Conservation (phyloP, 352 stramenopile genomes). For the Globisporangium ultimum region DNA sequence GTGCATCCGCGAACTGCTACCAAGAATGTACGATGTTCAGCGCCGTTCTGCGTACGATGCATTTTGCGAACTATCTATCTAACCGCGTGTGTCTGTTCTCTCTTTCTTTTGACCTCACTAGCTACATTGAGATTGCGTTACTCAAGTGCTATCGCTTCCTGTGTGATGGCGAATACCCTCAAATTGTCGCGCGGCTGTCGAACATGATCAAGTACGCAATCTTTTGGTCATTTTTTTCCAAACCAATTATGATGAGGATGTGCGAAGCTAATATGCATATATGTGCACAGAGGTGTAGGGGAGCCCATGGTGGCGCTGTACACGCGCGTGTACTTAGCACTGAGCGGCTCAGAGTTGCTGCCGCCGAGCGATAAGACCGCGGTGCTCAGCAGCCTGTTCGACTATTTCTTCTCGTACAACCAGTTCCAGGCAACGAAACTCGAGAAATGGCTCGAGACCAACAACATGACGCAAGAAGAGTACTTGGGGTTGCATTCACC, state of each 20-base stretch:
- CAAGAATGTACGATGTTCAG: slow-evolving; percentile 64
- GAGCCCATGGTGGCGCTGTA: slow-evolving; percentile 88
- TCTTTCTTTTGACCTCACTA: slow-evolving; percentile 8
- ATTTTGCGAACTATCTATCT: no score
- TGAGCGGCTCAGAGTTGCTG: slow-evolving; percentile 63
- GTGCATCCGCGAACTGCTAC: slow-evolving; percentile 90
- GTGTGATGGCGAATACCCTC: slow-evolving; percentile 83
- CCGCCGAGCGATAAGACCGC: slow-evolving; percentile 32
- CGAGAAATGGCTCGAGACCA: slow-evolving; percentile 37
- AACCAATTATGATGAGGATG: slow-evolving; percentile 10
- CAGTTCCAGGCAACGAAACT: slow-evolving; percentile 62
- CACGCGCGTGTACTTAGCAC: slow-evolving; percentile 76
- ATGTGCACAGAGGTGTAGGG: slow-evolving; percentile 64
- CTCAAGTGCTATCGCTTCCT: slow-evolving; percentile 89
- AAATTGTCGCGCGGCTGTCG: slow-evolving; percentile 77
- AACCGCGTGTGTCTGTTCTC: no score
- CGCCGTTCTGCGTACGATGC: not conserved
- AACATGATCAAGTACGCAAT: slow-evolving; percentile 85
- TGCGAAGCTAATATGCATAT: no score
- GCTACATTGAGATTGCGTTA: slow-evolving; percentile 87
- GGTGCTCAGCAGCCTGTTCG: slow-evolving; percentile 77
- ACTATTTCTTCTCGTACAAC: slow-evolving; percentile 88
- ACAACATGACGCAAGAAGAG: slow-evolving; percentile 54
- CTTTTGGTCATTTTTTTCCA: slow-evolving; percentile 8
- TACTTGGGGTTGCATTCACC: slow-evolving; percentile 83